These are phyloP conservation scores for Zymoseptoria brevis DNA, from an alignment of 2,329 filamentous ascomycete species.

Conservation along the genomic window DNA sequence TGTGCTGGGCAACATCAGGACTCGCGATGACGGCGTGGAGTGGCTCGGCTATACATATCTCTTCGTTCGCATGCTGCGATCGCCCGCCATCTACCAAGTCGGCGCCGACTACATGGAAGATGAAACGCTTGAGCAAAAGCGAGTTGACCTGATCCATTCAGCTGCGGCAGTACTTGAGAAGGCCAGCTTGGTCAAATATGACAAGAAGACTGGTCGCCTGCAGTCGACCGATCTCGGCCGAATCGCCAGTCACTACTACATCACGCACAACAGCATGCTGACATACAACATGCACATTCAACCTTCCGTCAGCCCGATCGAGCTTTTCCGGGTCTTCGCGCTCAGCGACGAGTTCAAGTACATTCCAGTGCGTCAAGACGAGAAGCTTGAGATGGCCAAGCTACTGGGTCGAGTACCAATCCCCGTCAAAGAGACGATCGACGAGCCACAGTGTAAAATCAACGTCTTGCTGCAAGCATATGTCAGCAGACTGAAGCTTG, in stretches of 20 bases:
- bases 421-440: conserved; percentile 93
- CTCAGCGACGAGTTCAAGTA: conserved; percentile 98
- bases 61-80: conserved; percentile 94
- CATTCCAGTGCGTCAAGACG: conserved; percentile 93
- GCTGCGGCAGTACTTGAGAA: conserved; percentile 81
- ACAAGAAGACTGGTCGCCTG: conserved; percentile 81
- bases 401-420: conserved; percentile 83
- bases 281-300: conserved; percentile 95
- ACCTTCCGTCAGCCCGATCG: conserved; percentile 84
- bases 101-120: conserved; percentile 94
- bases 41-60: conserved; percentile 98
- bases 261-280: conserved; percentile 90
- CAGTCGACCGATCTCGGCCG: conserved; percentile 90
- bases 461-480: conserved; percentile 95
- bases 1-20: conserved; percentile 86
- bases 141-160: conserved; percentile 94
- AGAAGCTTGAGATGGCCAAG: conserved; percentile 93
- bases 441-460: conserved; percentile 95
- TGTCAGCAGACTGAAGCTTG: conserved; percentile 87
- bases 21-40: conserved; percentile 91
- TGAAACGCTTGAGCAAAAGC: conserved; percentile 83
- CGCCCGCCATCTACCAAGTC: conserved; percentile 89
- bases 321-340: conserved; percentile 93
- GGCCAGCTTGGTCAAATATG: conserved; percentile 85
- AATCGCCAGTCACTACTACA: conserved; percentile 97